These are phyloP conservation scores for Wickerhamiella kurtzmanii DNA, from an alignment of 805 yeast species.

Conservation along the genomic window DNA sequence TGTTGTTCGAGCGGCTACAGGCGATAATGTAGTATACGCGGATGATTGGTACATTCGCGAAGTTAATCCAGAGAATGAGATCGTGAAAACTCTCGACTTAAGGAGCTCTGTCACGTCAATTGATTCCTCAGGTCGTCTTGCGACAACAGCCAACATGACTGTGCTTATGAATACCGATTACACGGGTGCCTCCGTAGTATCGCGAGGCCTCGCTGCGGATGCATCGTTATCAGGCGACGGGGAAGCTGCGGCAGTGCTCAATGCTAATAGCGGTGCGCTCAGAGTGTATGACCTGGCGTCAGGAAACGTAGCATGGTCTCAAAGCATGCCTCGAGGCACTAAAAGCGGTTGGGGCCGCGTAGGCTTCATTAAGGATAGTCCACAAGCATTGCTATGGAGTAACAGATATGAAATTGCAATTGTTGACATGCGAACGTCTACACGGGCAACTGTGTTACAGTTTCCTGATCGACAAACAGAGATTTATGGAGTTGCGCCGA, in stretches of 20 bases:
- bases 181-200: conserved; percentile 1
- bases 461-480: conserved; percentile 7
- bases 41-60: conserved; percentile 8
- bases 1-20: neutral
- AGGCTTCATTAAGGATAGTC: neutral
- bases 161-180: conserved; percentile 1
- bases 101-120: conserved; percentile 14
- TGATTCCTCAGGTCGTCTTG: conserved; percentile 2
- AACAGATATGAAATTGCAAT: conserved; percentile 11
- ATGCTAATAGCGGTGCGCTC: conserved; percentile 3
- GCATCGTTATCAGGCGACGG: neutral
- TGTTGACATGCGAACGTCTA: conserved; percentile 9
- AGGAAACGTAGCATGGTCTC: conserved; percentile 1
- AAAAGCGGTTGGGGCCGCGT: conserved; percentile 15
- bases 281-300: conserved; percentile 4
- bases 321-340: conserved; percentile 8
- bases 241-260: conserved; percentile 2
- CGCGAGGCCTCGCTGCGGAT: conserved; percentile 14
- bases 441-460: conserved; percentile 1
- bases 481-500: conserved; percentile 13
- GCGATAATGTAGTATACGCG: conserved; percentile 7
- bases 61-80: neutral
- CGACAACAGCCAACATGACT: conserved; percentile 11
- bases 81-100: conserved; percentile 5
- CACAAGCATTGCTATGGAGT: conserved; percentile 11